A percentile compares a stretch with the other conserved stretches of the same genome.
These are phyloP conservation scores for Fraxinus dipetala DNA, from an alignment of 305 asterid genomes.

Conservation along the genomic window DNA sequence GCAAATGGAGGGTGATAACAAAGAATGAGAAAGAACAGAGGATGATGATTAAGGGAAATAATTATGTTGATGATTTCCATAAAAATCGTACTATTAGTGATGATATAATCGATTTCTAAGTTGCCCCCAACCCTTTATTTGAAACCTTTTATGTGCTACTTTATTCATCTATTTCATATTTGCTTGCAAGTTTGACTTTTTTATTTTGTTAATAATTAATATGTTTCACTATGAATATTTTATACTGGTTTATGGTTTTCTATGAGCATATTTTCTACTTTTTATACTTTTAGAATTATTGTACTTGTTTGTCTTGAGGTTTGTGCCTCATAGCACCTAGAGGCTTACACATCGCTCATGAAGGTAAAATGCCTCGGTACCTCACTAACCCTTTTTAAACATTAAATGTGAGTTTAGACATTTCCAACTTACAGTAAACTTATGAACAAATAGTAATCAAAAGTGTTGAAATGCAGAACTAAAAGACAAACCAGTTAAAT, in stretches of 20 bases:
- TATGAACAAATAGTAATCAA: background rate
- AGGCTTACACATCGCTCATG: background rate
- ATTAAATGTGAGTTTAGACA: background rate
- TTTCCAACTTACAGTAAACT: background rate
- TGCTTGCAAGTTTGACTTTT: background rate
- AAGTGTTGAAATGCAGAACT: background rate
- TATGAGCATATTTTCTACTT: background rate
- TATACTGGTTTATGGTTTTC: background rate
- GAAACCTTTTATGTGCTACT: background rate
- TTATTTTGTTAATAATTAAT: background rate
- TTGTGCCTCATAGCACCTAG: background rate
- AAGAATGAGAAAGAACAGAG: background rate
- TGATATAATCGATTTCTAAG: background rate
- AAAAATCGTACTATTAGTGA: background rate
- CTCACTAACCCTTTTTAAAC: background rate
- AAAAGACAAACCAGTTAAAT: constrained; percentile 20
- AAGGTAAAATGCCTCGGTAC: background rate
- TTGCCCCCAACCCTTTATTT: background rate
- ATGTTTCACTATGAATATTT: background rate
- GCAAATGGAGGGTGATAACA: background rate
- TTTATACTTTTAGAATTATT: background rate
- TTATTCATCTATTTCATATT: background rate
- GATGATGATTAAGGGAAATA: background rate
- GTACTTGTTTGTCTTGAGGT: background rate
- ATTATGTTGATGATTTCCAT: background rate